Evolutionary conservation across 1,284 basidiomycete genomes (phyloP).

Genomic region (Schizophyllum commune): DNA sequence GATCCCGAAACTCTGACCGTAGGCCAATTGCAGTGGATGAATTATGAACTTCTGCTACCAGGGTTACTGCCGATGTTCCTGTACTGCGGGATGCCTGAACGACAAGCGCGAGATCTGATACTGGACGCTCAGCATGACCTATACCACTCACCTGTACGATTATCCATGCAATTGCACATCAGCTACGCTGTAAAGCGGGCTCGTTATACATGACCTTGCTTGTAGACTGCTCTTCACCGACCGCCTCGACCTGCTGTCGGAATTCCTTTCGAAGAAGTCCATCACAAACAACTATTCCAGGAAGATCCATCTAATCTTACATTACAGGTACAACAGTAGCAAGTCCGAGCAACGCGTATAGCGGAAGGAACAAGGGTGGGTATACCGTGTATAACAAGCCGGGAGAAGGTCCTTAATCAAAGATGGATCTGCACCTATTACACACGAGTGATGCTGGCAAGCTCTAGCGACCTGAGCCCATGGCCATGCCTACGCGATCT

Average conservation of each 20-base stretch:
- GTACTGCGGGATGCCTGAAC: slow-evolving; percentile 40
- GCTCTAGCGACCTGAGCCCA: too few species aligned
- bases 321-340: too few species aligned
- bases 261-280: too few species aligned
- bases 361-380: too few species aligned
- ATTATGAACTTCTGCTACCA: slow-evolving; percentile 55
- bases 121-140: slow-evolving; percentile 54
- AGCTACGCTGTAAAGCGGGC: slow-evolving; percentile 44
- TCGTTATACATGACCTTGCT: slow-evolving; percentile 1
- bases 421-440: too few species aligned
- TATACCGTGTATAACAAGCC: too few species aligned
- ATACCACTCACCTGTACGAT: slow-evolving; percentile 48
- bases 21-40: slow-evolving; percentile 64
- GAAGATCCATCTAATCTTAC: too few species aligned
- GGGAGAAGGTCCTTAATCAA: too few species aligned
- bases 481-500: too few species aligned
- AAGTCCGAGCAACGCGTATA: too few species aligned
- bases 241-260: neutral
- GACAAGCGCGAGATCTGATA: slow-evolving; percentile 45
- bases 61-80: slow-evolving; percentile 53
- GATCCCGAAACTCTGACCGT: slow-evolving; percentile 41
- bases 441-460: too few species aligned
- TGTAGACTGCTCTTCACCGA: neutral
- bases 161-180: slow-evolving; percentile 47
- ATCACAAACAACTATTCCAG: too few species aligned